Conservation (phyloP, 202 grass and related monocot genomes). For the Cymbopogon flexuosus region DNA sequence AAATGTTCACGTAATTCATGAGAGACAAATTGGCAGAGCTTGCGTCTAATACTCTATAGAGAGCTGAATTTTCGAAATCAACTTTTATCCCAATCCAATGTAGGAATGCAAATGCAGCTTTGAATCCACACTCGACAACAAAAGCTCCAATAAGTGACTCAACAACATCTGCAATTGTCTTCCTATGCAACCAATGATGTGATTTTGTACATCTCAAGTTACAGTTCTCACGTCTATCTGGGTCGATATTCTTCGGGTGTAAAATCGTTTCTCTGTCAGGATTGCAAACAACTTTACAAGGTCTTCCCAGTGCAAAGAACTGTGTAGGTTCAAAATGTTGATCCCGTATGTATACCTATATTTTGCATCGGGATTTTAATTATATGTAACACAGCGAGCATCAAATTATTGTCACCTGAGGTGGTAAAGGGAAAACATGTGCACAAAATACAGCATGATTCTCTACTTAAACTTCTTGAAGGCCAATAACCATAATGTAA, state of each 20-base stretch:
- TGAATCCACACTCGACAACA: constrained; percentile 92
- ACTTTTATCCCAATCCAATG: constrained; percentile 75
- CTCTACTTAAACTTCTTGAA: constrained; percentile 15
- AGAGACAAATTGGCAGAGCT: constrained; percentile 71
- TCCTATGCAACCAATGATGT: constrained; percentile 86
- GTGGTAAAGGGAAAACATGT: neutral
- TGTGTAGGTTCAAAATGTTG: constrained; percentile 68
- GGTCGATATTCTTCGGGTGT: constrained; percentile 50
- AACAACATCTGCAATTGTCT: constrained; percentile 82
- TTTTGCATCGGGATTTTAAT: constrained; percentile 24
- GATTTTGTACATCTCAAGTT: constrained; percentile 69
- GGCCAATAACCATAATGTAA: neutral
- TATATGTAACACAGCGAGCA: neutral
- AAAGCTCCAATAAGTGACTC: constrained; percentile 84
- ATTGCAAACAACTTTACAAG: constrained; percentile 75
- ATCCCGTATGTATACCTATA: constrained; percentile 84
- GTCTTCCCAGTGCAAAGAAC: constrained; percentile 75
- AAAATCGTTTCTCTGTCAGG: constrained; percentile 48
- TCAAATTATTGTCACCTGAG: neutral
- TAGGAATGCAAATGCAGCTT: constrained; percentile 80
- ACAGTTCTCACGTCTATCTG: constrained; percentile 41
- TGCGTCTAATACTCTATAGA: constrained; percentile 49
- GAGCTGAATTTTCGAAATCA: constrained; percentile 51
- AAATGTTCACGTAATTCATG: constrained; percentile 35
- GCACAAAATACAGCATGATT: neutral